Evolutionary conservation across 768 basidiomycete species (phyloP).

Genomic region (Russula griseocarnosa): DNA sequence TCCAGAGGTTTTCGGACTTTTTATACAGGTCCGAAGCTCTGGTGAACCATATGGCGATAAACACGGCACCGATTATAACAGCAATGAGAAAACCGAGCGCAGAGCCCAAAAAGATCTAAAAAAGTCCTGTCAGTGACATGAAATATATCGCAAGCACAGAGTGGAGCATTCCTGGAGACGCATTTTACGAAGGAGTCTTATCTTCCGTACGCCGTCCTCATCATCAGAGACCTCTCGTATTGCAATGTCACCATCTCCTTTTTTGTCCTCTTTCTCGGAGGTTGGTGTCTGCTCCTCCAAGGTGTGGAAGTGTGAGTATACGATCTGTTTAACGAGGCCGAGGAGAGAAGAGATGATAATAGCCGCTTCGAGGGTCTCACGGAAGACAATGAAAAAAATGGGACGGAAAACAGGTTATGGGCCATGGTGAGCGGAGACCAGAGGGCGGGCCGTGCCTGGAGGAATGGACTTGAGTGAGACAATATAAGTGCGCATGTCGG

Average conservation of each 20-base stretch:
- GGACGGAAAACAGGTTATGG: constrained; percentile 77
- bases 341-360: constrained; percentile 92
- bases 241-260: constrained; percentile 1
- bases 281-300: background rate
- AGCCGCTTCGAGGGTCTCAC: constrained; percentile 88
- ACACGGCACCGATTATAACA: constrained; percentile 81
- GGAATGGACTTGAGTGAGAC: constrained; percentile 8
- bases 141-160: background rate
- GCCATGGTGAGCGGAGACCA: constrained; percentile 46
- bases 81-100: constrained; percentile 72
- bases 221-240: constrained; percentile 18
- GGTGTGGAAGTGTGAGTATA: constrained; percentile 32
- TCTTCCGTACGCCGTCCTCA: constrained; percentile 34
- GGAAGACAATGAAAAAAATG: constrained; percentile 95
- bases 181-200: constrained; percentile 57
- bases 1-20: constrained; percentile 87
- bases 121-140: background rate
- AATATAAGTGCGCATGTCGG: constrained; percentile 22
- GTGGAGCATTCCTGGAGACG: constrained; percentile 51
- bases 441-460: constrained; percentile 3
- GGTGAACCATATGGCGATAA: constrained; percentile 95
- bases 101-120: constrained; percentile 74
- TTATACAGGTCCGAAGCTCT: constrained; percentile 80
- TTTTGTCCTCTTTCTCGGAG: background rate
- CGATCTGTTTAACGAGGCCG: constrained; percentile 84